Evolutionary conservation across 2,329 filamentous ascomycete species (phyloP), one percentile per base, ranked within the genome.

Genomic region (Grosmannia huntii): DNA sequence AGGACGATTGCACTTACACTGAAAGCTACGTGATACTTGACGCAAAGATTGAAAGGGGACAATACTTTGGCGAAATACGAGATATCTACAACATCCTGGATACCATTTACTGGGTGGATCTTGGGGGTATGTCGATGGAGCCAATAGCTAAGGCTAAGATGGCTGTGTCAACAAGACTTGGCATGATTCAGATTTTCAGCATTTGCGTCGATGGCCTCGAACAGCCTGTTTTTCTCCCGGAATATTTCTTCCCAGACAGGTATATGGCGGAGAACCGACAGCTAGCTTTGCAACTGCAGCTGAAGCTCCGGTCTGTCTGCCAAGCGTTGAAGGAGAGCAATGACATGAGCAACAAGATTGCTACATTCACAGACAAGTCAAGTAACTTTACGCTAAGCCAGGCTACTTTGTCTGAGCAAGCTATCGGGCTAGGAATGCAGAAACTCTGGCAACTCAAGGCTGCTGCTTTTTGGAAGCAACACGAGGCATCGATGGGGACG

Each of bases 31-130:
- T 57, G 1, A 58, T 66, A 10, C 57, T 66, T n/a, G 63, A 65
- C 10, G 59, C 62, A 5, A 60, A 56, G 21, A 46, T 95, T n/a
- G 81, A 85, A 5, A 85, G 92, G 72, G 94, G 94, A 72, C 85
- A 88, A 61, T 89, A 90, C 4, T 94, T 95, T 70, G 81, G 92
- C 64, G 83, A 95, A 2, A 4, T 57, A 25, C 73, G 75, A 6
- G 70, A 68, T 46, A 64, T 71, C 44, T 71, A 71, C 62, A 68
- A 70, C 57, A 68, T 69, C 25, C 66, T 71, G 57, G 70, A 71
- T 33, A 64, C 66, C 41, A 63, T 71, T 19, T 67, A 71, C 41
- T 69, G 69, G 64, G 56, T 59, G 3, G 59, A 65, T 10, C 48
- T 62, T 14, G 56, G 31, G 1, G 19, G 38, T 1, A 19, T 28